Percentiles rank a stretch among this genome's conserved stretches.
Conservation (phyloP, 345 rosid genomes). For the Eutrema yunnanense region DNA sequence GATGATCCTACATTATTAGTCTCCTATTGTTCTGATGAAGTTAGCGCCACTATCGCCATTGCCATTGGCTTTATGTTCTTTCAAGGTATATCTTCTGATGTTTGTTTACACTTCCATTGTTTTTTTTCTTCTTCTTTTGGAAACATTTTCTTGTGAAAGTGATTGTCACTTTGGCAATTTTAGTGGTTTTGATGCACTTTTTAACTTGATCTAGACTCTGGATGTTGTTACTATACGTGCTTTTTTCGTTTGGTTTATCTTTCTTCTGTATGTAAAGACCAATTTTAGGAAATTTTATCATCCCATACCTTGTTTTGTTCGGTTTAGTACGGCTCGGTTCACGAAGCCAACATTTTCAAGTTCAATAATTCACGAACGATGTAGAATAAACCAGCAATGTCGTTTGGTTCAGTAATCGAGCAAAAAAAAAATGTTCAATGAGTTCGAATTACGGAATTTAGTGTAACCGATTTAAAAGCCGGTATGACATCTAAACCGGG, state of each 20-base stretch:
- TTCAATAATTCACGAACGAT: background rate
- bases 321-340: background rate
- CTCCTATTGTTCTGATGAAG: conserved; percentile 22
- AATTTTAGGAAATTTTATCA: background rate
- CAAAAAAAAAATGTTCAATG: background rate
- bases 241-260: background rate
- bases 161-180: conserved; percentile 19
- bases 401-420: background rate
- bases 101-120: conserved; percentile 20
- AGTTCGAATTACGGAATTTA: background rate
- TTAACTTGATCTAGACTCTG: background rate
- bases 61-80: conserved; percentile 26
- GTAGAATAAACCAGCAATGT: background rate
- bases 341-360: background rate
- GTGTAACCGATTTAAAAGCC: background rate
- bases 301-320: background rate
- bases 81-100: conserved; percentile 34
- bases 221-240: conserved; percentile 12
- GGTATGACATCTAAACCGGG: background rate
- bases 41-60: conserved; percentile 9
- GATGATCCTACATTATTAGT: background rate
- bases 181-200: conserved; percentile 24
- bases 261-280: conserved; percentile 19
- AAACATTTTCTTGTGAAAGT: conserved; percentile 23
- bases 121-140: background rate